Evolutionary conservation across 306 rosid genomes (phyloP), one percentile per base, ranked within the genome.

Genomic region (Gynostemma pentaphyllum): DNA sequence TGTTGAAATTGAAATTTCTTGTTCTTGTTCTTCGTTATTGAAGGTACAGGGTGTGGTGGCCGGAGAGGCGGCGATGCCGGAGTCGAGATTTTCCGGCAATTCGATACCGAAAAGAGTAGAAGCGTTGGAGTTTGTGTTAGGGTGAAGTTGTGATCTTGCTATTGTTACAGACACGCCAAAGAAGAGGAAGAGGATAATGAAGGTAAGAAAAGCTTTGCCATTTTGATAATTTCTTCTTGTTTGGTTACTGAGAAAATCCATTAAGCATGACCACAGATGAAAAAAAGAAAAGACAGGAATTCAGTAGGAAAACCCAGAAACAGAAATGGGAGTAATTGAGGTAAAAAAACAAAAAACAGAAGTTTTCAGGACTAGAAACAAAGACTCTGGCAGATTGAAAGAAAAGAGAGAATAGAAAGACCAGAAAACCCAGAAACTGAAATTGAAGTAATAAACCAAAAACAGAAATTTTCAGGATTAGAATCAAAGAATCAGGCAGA

Each of bases 71-170:
- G 78, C 85, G 45, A 64, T 76, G 68, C 74, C 76, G 76, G 77
- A 81, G 80, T 80, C 81, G 68, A 85, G 75, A 44, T 88, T 95
- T 36, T 76, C 69, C 51, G 94, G 90, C 39, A 88, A 72, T 52
- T 80, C 80, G 64, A 94, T 81, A 11, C 81, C 89, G 63, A 87
- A 78, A 14, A 94, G 70, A 53, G 83, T 66, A 64, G 96, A 88
- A 67, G 78, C 84, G 69, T 88, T 88, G 7, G 72, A 65, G 18
- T 61, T 76, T 54, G 62, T 62, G 64, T 67, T 66, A 47, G 30
- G 70, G 72, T 73, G 71, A 64, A 64, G 61, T 44, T 75, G 80
- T 52, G 72, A 64, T 66, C 70, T 45, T 11, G 75, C 76, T 66
- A 68, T 11, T 13, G 84, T 59, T 64, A 53, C 66, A 63, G 71